A percentile compares a stretch with the other conserved stretches of the same genome.
Conservation (phyloP, 176 grass and related monocot species). For the Oryza brachyantha region DNA sequence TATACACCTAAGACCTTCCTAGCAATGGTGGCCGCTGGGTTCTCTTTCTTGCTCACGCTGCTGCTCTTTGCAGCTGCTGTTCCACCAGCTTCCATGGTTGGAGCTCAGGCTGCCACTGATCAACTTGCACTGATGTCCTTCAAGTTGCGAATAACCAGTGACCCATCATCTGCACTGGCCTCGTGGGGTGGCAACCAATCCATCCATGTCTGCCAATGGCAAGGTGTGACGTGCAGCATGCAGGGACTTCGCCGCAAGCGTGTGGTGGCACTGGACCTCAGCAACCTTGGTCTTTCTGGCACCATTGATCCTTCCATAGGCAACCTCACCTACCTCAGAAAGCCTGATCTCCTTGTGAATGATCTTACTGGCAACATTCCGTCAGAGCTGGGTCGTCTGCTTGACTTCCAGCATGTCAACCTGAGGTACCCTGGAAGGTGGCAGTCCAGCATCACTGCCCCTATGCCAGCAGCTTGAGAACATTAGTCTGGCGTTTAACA, state of each 20-base stretch:
- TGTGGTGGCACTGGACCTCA: conserved; percentile 17
- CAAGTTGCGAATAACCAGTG: not conserved
- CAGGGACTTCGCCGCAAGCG: not conserved
- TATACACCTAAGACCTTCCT: not conserved
- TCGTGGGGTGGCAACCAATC: conserved; percentile 16
- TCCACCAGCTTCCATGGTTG: not conserved
- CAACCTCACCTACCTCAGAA: conserved; percentile 24
- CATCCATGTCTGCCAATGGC: conserved; percentile 26
- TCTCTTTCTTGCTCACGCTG: not conserved
- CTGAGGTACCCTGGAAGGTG: not conserved
- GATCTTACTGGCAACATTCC: not conserved
- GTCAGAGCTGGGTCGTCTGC: not conserved
- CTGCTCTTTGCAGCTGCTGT: not conserved
- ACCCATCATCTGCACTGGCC: not conserved
- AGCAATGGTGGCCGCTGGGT: not conserved
- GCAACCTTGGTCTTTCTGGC: conserved; percentile 11
- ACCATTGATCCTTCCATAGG: not conserved
- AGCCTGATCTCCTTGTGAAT: conserved; percentile 9
- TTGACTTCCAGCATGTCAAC: not conserved
- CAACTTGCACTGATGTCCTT: not conserved
- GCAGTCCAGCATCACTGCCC: not conserved
- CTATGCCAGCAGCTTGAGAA: not conserved
- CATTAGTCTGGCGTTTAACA: conserved; percentile 4
- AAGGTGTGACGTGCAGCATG: not conserved
- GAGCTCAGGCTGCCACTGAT: not conserved